Conservation (phyloP, 2,329 filamentous ascomycete genomes). For the Trichophyton simii region DNA sequence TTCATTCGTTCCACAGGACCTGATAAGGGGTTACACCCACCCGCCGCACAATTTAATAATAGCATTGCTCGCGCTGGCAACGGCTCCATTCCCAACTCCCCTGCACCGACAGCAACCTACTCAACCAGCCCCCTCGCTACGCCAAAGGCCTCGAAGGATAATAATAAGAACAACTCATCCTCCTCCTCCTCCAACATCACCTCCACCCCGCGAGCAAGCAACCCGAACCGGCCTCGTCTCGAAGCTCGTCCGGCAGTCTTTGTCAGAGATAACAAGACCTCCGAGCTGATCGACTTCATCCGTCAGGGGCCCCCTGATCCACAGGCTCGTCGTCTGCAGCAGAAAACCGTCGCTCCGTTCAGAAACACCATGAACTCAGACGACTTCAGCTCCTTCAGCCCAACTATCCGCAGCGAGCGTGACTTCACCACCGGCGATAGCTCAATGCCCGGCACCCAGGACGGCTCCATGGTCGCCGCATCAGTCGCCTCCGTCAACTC, state of each 20-base stretch:
- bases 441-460: conserved; percentile 33
- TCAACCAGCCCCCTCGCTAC: not conserved
- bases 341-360: conserved; percentile 68
- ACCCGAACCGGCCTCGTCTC: conserved; percentile 37
- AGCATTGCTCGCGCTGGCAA: not conserved
- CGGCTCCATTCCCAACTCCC: not conserved
- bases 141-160: not conserved
- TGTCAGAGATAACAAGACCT: conserved; percentile 53
- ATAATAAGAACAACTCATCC: not conserved
- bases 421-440: conserved; percentile 20
- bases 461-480: conserved; percentile 39
- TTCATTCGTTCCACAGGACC: conserved; percentile 82
- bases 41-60: not conserved
- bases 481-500: conserved; percentile 59
- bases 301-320: conserved; percentile 63
- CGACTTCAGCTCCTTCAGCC: conserved; percentile 39
- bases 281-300: conserved; percentile 91
- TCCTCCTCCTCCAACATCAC: too few relatives aligned
- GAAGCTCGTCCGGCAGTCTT: conserved; percentile 60
- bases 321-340: conserved; percentile 58
- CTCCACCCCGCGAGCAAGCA: conserved; percentile 11
- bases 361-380: conserved; percentile 77
- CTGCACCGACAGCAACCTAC: not conserved
- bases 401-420: conserved; percentile 17
- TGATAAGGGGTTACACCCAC: not conserved